These are phyloP conservation scores for Bromus sterilis DNA, from an alignment of 176 grass and related monocot species.

Conservation along the genomic window DNA sequence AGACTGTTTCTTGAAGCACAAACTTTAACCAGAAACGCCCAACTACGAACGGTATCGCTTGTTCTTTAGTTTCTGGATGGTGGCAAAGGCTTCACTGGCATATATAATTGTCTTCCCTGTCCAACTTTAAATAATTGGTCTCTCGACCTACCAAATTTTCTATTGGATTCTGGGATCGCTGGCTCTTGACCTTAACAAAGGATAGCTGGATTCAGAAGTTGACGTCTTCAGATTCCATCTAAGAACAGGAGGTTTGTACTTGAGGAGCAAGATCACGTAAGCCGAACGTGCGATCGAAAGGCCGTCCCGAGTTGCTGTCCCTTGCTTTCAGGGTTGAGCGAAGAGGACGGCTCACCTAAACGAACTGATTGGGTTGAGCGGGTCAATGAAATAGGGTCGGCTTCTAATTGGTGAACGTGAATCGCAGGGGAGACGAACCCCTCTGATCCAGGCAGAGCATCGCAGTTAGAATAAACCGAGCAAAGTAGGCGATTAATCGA, in stretches of 20 bases:
- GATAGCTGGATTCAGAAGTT: background rate
- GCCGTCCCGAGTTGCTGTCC: background rate
- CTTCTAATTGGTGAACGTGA: background rate
- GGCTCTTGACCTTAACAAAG: background rate
- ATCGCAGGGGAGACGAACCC: background rate
- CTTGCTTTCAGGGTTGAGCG: background rate
- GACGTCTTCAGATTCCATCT: background rate
- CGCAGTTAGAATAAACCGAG: too few species aligned
- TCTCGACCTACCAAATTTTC: background rate
- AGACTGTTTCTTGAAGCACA: constrained; percentile 18
- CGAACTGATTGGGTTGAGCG: background rate
- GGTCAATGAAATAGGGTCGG: background rate
- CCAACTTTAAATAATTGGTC: background rate
- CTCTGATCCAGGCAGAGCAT: background rate
- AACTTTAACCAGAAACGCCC: background rate
- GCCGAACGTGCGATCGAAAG: background rate
- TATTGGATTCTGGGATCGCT: background rate
- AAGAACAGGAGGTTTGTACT: background rate
- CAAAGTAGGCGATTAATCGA: too few species aligned
- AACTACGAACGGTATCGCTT: background rate
- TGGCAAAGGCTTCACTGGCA: background rate
- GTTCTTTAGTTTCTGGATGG: background rate
- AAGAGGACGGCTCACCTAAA: background rate
- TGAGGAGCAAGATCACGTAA: background rate
- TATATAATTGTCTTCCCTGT: background rate